phyloP scores from a whole-genome alignment of 257 asterid species.

The Echium plantagineum region DNA sequence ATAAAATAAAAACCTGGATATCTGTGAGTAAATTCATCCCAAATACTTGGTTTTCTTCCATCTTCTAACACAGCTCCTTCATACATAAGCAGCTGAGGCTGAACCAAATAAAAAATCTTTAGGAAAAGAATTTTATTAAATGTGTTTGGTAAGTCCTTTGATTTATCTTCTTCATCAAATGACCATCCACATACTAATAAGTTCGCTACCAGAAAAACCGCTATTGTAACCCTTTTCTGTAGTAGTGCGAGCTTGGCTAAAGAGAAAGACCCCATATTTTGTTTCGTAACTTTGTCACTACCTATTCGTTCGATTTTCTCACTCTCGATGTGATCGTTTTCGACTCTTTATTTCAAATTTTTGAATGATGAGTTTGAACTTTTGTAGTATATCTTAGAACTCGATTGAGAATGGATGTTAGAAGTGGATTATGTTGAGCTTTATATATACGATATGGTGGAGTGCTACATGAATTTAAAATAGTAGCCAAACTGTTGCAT shows the following conservation, averaged over 20 bases:
- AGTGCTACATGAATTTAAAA: no score
- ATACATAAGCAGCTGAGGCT: background rate
- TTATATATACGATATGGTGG: no score
- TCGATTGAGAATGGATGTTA: no score
- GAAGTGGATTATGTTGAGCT: no score
- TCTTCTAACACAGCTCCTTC: constrained; percentile 5
- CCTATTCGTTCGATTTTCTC: background rate
- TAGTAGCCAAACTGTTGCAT: no score
- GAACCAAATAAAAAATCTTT: constrained; percentile 2
- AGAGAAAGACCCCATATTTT: background rate
- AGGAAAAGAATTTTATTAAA: background rate
- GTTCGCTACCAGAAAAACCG: background rate
- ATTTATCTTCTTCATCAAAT: background rate
- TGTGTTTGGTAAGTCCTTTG: no score
- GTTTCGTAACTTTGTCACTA: background rate
- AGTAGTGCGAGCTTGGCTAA: background rate
- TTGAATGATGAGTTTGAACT: background rate
- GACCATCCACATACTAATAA: background rate
- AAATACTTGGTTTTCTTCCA: constrained; percentile 4
- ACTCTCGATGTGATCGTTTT: background rate
- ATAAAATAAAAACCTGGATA: constrained; percentile 4
- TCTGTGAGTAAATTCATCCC: constrained; percentile 6
- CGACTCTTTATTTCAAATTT: no score
- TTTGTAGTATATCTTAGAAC: background rate
- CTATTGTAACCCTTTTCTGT: no score